Evolutionary conservation across 2,329 filamentous ascomycete species (phyloP).

Genomic region (Mycosphaerelloides madeirae): DNA sequence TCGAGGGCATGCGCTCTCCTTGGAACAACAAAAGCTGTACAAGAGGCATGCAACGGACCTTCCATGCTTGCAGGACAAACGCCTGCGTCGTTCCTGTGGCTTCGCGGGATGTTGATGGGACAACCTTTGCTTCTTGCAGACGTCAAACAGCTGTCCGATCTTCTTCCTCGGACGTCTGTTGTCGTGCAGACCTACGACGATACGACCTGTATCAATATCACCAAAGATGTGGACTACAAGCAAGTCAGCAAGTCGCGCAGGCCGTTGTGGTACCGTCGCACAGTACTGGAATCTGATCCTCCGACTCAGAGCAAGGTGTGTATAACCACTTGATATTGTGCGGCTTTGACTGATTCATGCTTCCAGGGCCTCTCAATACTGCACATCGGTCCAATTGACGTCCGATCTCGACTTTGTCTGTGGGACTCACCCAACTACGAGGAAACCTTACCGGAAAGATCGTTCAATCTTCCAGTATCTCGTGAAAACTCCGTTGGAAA

Average conservation of each 20-base stretch:
- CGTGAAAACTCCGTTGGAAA: not conserved
- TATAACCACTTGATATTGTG: not conserved
- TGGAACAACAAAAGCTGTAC: too few species aligned
- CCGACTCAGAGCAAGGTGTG: not conserved
- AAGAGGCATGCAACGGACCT: not conserved
- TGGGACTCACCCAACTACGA: not conserved
- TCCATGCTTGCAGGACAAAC: not conserved
- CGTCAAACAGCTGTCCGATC: not conserved
- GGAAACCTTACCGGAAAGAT: not conserved
- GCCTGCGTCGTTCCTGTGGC: not conserved
- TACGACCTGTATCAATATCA: not conserved
- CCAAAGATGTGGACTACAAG: too few species aligned
- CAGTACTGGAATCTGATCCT: not conserved
- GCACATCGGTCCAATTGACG: not conserved
- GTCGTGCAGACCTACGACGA: not conserved
- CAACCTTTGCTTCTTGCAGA: not conserved
- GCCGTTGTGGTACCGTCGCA: not conserved
- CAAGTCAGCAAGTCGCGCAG: not conserved
- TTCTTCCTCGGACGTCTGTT: not conserved
- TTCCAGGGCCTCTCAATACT: not conserved
- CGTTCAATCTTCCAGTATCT: not conserved
- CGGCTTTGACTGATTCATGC: not conserved
- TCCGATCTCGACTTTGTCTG: not conserved
- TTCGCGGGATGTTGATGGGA: not conserved
- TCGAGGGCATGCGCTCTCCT: not conserved